Conservation (phyloP, 352 stramenopile species). For the Stramenopiles sp. region DNA sequence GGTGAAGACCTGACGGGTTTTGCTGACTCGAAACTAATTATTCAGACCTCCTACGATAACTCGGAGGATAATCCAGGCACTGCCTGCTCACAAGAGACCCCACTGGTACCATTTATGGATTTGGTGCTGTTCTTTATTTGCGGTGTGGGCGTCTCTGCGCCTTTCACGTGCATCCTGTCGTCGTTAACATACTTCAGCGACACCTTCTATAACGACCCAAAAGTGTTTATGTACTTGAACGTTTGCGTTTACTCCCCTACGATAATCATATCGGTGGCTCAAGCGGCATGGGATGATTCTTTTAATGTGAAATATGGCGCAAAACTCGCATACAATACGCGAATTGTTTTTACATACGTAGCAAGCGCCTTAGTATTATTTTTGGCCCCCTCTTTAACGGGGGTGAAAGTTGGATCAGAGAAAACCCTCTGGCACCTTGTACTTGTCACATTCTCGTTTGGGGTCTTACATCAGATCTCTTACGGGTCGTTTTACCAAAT, state of each 20-base stretch:
- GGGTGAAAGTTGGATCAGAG: not conserved
- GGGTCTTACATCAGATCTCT: not conserved
- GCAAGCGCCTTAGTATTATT: not conserved
- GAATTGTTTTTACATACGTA: not conserved
- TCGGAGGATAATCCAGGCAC: too few species aligned
- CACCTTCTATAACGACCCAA: not conserved
- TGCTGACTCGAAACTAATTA: not conserved
- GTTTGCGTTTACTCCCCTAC: not conserved
- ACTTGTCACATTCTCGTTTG: not conserved
- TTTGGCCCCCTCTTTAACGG: not conserved
- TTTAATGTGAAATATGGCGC: not conserved
- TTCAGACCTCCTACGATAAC: not conserved
- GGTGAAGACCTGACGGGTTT: not conserved
- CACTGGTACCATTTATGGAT: not conserved
- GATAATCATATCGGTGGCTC: not conserved
- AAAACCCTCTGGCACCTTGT: not conserved
- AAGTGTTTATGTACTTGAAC: constrained; percentile 5
- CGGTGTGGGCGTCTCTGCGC: not conserved
- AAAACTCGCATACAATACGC: not conserved
- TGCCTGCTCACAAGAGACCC: too few species aligned
- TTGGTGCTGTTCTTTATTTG: not conserved
- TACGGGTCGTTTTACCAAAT: constrained; percentile 4
- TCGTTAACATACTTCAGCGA: not conserved
- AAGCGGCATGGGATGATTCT: not conserved
- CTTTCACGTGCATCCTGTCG: not conserved